Conservation (phyloP, 164 flowering plant genomes). For the Piper betle region DNA sequence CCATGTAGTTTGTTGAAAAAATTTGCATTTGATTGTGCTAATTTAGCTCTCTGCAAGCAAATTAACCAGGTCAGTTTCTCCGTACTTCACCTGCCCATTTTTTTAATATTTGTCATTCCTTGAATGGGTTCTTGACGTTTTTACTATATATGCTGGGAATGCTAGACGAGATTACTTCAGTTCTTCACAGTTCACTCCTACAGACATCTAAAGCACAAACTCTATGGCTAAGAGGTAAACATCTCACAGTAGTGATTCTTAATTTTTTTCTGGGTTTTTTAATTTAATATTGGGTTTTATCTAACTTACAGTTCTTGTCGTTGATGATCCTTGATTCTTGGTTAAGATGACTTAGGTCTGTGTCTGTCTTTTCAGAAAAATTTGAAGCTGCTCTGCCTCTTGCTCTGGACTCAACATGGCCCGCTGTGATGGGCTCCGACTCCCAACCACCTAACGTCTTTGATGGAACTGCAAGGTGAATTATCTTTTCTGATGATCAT, state of each 20-base stretch:
- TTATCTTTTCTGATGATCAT: not conserved
- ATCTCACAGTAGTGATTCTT: not conserved
- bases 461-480: slow-evolving; percentile 1
- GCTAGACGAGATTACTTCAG: too few relatives aligned
- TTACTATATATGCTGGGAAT: too few relatives aligned
- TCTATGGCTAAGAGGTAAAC: too few relatives aligned
- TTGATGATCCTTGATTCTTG: not conserved
- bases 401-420: not conserved
- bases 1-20: too few relatives aligned
- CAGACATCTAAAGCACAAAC: too few relatives aligned
- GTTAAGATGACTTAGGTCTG: not conserved
- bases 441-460: not conserved
- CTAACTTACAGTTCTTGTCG: not conserved
- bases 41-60: too few relatives aligned
- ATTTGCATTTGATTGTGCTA: too few relatives aligned
- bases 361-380: not conserved
- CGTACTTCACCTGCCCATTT: too few relatives aligned
- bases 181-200: too few relatives aligned
- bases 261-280: not conserved
- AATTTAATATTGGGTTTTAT: not conserved
- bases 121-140: too few relatives aligned
- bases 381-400: not conserved
- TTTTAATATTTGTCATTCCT: too few relatives aligned
- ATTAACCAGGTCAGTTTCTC: too few relatives aligned
- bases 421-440: not conserved